Evolutionary conservation across 129 eudicot species (phyloP).

Genomic region (Flaveria ramosissima): DNA sequence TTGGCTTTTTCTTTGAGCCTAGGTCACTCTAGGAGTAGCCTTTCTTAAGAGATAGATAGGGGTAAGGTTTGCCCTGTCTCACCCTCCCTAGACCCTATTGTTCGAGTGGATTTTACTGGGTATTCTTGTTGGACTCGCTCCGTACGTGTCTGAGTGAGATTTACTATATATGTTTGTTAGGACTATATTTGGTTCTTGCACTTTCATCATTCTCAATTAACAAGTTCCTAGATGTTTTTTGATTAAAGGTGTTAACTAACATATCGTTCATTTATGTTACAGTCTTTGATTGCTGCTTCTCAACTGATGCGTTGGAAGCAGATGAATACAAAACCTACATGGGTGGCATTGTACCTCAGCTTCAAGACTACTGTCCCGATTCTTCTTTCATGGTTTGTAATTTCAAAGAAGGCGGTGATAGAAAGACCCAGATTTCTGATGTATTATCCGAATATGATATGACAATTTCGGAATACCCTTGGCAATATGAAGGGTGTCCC

Average conservation of each 20-base stretch:
- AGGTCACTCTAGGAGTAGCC: too few relatives aligned
- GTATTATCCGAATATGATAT: conserved; percentile 47
- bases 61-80: too few relatives aligned
- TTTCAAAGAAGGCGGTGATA: conserved; percentile 46
- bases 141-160: too few relatives aligned
- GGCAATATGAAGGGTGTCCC: conserved; percentile 59
- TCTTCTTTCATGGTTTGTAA: conserved; percentile 63
- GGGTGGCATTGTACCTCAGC: conserved; percentile 54
- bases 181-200: not conserved
- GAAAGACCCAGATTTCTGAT: conserved; percentile 40
- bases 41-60: too few relatives aligned
- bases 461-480: conserved; percentile 64
- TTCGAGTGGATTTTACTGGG: too few relatives aligned
- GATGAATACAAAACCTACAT: conserved; percentile 52
- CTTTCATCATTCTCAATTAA: not conserved
- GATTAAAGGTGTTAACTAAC: not conserved
- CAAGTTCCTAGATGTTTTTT: too few relatives aligned
- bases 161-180: too few relatives aligned
- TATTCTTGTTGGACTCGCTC: too few relatives aligned
- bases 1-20: not conserved
- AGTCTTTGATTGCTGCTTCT: conserved; percentile 76
- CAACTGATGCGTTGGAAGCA: conserved; percentile 45
- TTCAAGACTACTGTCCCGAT: conserved; percentile 52
- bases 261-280: conserved; percentile 20
- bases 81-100: too few relatives aligned